Evolutionary conservation across 108 stramenopile species (phyloP).

Genomic region (Aurantiochytrium sp.): DNA sequence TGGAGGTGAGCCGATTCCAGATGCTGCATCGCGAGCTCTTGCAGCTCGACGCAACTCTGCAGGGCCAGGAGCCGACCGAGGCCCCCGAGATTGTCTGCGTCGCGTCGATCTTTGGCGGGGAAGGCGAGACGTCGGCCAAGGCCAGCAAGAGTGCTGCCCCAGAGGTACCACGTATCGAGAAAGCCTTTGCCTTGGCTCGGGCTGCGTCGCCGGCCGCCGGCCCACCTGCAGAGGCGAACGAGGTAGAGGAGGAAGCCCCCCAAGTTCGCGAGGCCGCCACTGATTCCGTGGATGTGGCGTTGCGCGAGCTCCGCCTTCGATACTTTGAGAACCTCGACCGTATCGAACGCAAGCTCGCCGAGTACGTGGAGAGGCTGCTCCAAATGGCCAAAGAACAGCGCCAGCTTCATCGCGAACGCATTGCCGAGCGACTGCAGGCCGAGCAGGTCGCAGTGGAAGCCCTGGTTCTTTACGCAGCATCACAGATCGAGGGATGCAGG

Average conservation of each 20-base stretch:
- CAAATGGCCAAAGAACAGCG: not conserved
- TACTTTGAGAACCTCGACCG: not conserved
- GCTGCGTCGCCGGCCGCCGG: not conserved
- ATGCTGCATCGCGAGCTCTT: not conserved
- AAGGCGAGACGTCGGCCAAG: not conserved
- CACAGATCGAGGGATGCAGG: not conserved
- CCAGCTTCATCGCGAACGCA: not conserved
- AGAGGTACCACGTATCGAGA: not conserved
- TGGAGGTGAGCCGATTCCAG: not conserved
- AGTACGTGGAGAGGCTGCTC: not conserved
- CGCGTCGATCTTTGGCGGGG: not conserved
- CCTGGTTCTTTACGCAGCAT: not conserved
- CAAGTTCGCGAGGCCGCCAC: not conserved
- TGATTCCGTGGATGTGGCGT: not conserved
- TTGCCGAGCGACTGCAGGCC: not conserved
- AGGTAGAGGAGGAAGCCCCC: too few relatives aligned
- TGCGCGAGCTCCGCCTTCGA: not conserved
- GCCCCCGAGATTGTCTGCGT: not conserved
- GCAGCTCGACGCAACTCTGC: not conserved
- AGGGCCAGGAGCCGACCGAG: not conserved
- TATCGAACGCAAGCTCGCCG: not conserved
- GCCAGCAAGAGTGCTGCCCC: not conserved
- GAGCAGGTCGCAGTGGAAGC: conserved; percentile 1
- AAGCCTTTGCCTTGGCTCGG: not conserved
- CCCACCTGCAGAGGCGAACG: too few relatives aligned